phyloP scores from a whole-genome alignment of 2,329 filamentous ascomycete species.

The Pochonia chlamydosporia region DNA sequence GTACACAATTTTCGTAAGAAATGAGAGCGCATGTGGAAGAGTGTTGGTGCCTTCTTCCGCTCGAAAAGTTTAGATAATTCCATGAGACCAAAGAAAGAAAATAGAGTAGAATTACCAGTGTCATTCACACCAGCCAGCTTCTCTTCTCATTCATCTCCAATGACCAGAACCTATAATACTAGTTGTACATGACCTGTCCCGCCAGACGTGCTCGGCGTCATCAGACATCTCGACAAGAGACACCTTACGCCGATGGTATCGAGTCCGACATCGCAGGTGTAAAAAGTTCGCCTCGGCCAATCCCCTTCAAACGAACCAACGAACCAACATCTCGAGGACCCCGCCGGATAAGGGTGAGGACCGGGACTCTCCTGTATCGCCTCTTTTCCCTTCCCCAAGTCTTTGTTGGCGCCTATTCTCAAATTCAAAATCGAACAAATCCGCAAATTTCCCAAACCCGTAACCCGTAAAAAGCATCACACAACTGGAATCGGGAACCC shows the following conservation, averaged over 20 bases:
- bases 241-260: background rate
- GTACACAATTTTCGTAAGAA: too few relatives aligned
- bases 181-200: slow-evolving; percentile 6
- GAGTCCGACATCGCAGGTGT: background rate
- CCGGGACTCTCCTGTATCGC: background rate
- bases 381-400: background rate
- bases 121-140: background rate
- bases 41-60: too few relatives aligned
- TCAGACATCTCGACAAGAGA: background rate
- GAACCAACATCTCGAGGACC: background rate
- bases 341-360: background rate
- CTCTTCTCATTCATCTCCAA: background rate
- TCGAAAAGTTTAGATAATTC: too few relatives aligned
- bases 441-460: slow-evolving; percentile 4
- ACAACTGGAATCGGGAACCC: slow-evolving; percentile 2
- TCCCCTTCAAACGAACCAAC: background rate
- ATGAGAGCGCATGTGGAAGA: too few relatives aligned
- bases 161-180: slow-evolving; percentile 5
- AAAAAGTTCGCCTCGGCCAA: background rate
- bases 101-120: background rate
- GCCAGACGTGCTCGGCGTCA: background rate
- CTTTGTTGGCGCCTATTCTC: background rate
- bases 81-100: background rate
- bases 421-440: background rate
- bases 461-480: slow-evolving; percentile 4